Base-by-base conservation (phyloP, 139 green algal species). In the Tetraselmis chui region DNA sequence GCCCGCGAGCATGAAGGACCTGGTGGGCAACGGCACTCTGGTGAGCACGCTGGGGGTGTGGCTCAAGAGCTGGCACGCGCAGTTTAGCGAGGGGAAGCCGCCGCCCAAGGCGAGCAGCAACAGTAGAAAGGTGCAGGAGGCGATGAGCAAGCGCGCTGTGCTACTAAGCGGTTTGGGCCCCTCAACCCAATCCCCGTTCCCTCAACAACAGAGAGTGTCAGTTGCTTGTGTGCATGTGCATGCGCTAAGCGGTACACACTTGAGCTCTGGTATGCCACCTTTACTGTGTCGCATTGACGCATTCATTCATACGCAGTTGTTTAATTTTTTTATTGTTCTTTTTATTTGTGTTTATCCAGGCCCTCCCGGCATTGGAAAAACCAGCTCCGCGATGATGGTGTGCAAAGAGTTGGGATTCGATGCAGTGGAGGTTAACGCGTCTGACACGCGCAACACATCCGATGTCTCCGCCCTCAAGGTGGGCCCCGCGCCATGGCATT, bases 341-440 rank as follows among this genome's bases (percentile, higher is more conserved):
- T n/a, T n/a, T n/a, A n/a, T n/a, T n/a, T n/a, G n/a, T n/a, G n/a
- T n/a, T n/a, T n/a, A n/a, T n/a, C 45, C 45, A 67, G 45, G 97
- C 1, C 88, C 93, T 26, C 97, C 97, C 0, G 97, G 97, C 79
- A 95, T 98, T 29, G 96, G 96, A 82, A 99, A 99, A 85, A 98
- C 89, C 59, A 89, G 84, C 26, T 78, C 85, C 0, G 90, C 84
- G 2, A 74, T 85, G 29, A 81, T 86, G 29, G 23, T 91, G 2
- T 79, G 29, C 87, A 91, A 90, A 77, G 93, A 94, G 85, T 85
- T 89, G 25, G 93, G 93, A 23, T 96, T 89, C 30, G 76, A 89
- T 32, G 82, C 93, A 22, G 90, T 98, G 59, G 95, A 98, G 89
- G 94, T 98, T 32, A 99, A 99, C 83, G 97, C 97, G 1, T 94